Base-by-base conservation (phyloP, 768 basidiomycete species). In the Cystobasidium onofrii region DNA sequence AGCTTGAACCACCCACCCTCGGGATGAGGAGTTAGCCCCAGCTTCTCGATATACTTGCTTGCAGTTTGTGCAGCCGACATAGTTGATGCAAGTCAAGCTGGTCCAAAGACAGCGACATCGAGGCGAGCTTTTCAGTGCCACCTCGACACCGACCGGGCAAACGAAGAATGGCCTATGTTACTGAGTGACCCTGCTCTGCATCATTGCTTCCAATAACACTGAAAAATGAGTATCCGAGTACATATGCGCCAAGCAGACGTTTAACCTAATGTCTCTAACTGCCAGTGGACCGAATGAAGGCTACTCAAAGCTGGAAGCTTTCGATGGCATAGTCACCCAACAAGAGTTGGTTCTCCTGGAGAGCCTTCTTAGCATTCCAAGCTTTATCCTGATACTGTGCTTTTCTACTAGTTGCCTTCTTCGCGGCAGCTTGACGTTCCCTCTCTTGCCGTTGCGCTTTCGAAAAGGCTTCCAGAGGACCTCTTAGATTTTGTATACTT, bases 1-100 rank as follows among this genome's bases (percentile, higher is more conserved):
- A 67, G 33, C 41, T 29, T 43, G 44, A 46, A 67, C 31, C 41
- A 67, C 2, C 65, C 65, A 18, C 65, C 65, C 41, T 67, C 65
- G 18, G 44, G 65, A 52, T 67, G 65, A 36, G 65, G 6, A 20
- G 23, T 20, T 12, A 67, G 44, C 15, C 50, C 50, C 10, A 50
- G 65, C 43, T 52, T n/a, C 7, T 54, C 7, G 13, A 67, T 67
- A 17, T 27, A 54, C 50, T 29, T 46, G 12, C 15, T 18, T 9
- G 44, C 12, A 18, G 31, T 25, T 17, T 67, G 12, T 20, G 12
- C 41, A 18, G 12, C 39, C 2, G 25, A 31, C 63, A 64, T 64
- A 13, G 15, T 64, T 44, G 63, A 34, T 4, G 3, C 6, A 13
- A 29, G 12, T 4, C 57, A 27, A 60, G 18, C 7, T 54, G 39